Base-by-base conservation (phyloP, 139 green algal species). In the Tetradesmus lagerheimii region DNA sequence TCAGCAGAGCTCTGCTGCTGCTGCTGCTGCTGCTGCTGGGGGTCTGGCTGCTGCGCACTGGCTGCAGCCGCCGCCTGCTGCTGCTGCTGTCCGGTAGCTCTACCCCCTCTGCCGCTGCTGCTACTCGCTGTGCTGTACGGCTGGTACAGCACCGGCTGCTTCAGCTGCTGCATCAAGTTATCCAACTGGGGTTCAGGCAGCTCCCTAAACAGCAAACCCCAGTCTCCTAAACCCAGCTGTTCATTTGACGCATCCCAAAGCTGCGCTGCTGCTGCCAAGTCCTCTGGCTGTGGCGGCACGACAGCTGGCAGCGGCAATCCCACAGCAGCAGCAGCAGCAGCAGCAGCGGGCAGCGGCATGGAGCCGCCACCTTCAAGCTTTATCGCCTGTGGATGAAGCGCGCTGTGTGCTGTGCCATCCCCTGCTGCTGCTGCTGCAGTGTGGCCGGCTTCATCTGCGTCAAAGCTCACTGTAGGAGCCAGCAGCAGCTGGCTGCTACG, bases 171-270 rank as follows among this genome's bases (percentile, higher is more conserved):
- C 41, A 75, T 41, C 5, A 87, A 38, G 29, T 45, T 80, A 8
- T 91, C 87, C 8, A 94, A 50, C 12, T 77, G 34, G 20, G 90
- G 75, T 2, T 90, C 87, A 18, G 92, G 85, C 34, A 87, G 12
- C 16, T 86, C 45, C 23, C 86, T 27, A 27, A 94, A 79, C 83
- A 90, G 88, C 11, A 89, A 4, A 12, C 78, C 87, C 78, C 78
- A 87, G 37, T 91, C 87, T 6, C 38, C 66, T 37, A 27, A 16
- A 20, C 27, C 37, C 31, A 82, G 78, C 78, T 57, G 57, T 78
- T 87, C 62, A n/a, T 64, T 35, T 4, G 38, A 11, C 9, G 57
- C 38, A 62, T 80, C 39, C 87, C 87, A 91, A 8, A 91, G 87
- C 57, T 39, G 53, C 16, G 14, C 16, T 57, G 87, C 77, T 45